Evolutionary conservation across 441 rosid genomes (phyloP).

Genomic region (Aquilaria agallochum): DNA sequence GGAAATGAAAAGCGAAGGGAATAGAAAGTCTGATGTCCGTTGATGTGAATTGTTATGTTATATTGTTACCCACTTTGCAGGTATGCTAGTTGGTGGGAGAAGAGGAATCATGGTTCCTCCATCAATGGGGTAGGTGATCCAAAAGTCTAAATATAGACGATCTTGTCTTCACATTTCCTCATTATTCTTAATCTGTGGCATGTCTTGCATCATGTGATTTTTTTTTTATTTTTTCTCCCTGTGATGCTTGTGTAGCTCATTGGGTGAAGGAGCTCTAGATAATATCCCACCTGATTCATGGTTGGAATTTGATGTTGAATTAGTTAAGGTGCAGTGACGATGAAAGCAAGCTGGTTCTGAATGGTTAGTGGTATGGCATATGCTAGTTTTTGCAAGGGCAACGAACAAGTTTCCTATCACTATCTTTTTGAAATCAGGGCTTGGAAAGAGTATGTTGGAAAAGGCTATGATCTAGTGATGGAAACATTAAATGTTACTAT

Average conservation of each 20-base stretch:
- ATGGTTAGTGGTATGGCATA: too few species aligned
- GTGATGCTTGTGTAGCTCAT: conserved; percentile 16
- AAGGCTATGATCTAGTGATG: too few species aligned
- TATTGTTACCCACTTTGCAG: conserved; percentile 18
- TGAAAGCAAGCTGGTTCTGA: too few species aligned
- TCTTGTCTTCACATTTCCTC: background rate
- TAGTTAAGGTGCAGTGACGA: background rate
- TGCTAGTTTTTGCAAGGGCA: too few species aligned
- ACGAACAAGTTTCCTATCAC: too few species aligned
- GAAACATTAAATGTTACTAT: too few species aligned
- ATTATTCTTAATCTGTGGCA: background rate
- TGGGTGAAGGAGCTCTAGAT: background rate
- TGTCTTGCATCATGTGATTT: background rate
- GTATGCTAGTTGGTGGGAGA: conserved; percentile 58
- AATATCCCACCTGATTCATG: background rate
- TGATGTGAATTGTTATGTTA: too few species aligned
- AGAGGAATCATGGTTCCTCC: conserved; percentile 55
- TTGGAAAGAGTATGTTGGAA: too few species aligned
- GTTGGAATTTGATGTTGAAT: background rate
- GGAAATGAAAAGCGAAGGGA: too few species aligned
- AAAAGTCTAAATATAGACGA: background rate
- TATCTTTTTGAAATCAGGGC: too few species aligned
- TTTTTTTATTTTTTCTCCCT: conserved; percentile 17
- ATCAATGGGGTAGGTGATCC: conserved; percentile 36
- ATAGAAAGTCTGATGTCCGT: background rate